phyloP scores from a whole-genome alignment of 2,329 filamentous ascomycete species.

The Neodidymelliopsis sp. region DNA sequence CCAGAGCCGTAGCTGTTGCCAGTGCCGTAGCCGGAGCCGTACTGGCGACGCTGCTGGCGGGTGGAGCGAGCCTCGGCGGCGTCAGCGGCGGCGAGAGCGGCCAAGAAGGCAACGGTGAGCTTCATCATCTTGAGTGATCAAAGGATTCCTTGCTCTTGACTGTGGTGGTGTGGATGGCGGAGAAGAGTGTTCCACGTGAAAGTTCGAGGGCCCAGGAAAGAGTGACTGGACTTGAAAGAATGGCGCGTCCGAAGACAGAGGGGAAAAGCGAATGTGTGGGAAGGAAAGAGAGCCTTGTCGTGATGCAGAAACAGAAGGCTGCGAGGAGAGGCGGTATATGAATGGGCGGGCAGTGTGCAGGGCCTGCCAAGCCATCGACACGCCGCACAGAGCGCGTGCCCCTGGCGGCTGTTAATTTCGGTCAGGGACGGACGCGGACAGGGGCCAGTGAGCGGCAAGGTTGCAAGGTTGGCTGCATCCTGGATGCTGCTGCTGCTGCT shows the following conservation, averaged over 20 bases:
- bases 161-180: slow-evolving; percentile 21
- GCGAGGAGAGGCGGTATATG: slow-evolving; percentile 41
- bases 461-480: slow-evolving; percentile 6
- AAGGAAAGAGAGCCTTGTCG: slow-evolving; percentile 47
- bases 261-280: slow-evolving; percentile 44
- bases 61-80: slow-evolving; percentile 35
- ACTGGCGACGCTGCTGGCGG: slow-evolving; percentile 40
- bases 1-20: slow-evolving; percentile 24
- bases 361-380: slow-evolving; percentile 37
- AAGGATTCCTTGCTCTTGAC: slow-evolving; percentile 36
- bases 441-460: slow-evolving; percentile 36
- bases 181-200: slow-evolving; percentile 42
- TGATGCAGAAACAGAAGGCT: slow-evolving; percentile 30
- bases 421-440: slow-evolving; percentile 36
- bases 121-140: slow-evolving; percentile 37
- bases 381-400: slow-evolving; percentile 32
- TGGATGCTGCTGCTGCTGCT: no score
- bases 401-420: slow-evolving; percentile 48
- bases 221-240: slow-evolving; percentile 50
- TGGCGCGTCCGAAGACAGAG: slow-evolving; percentile 43
- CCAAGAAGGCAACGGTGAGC: slow-evolving; percentile 44
- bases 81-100: slow-evolving; percentile 37
- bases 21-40: slow-evolving; percentile 24
- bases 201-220: slow-evolving; percentile 43
- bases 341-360: slow-evolving; percentile 38